A percentile compares a stretch with the other conserved stretches of the same genome.
Evolutionary conservation across 768 basidiomycete genomes (phyloP).

Genomic region (Mrakia blollopis): DNA sequence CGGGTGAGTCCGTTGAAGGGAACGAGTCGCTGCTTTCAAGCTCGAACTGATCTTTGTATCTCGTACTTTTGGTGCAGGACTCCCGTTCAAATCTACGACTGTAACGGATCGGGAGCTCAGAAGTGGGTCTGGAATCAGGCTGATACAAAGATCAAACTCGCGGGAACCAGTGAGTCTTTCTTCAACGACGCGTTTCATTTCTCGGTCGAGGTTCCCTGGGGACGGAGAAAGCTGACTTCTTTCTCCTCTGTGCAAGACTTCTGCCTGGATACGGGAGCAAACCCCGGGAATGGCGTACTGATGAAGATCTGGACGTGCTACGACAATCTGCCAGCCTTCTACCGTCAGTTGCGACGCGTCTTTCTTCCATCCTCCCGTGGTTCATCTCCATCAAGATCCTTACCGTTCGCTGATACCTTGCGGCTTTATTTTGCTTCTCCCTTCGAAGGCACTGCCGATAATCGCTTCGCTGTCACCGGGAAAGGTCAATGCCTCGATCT

Average conservation of each 20-base stretch:
- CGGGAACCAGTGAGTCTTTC: not conserved
- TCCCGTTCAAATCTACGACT: slow-evolving; percentile 18
- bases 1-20: not conserved
- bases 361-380: not conserved
- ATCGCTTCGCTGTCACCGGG: not conserved
- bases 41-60: not conserved
- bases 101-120: not conserved
- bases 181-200: not conserved
- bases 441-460: not conserved
- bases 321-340: not conserved
- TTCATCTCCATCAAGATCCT: not conserved
- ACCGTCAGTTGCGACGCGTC: not conserved
- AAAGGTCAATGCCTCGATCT: slow-evolving; percentile 12
- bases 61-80: not conserved
- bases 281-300: not conserved
- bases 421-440: not conserved
- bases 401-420: no score
- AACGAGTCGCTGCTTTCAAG: not conserved
- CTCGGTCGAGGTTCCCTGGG: not conserved
- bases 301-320: slow-evolving; percentile 21
- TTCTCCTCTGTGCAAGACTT: not conserved
- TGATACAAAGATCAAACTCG: slow-evolving; percentile 13
- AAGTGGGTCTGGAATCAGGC: not conserved
- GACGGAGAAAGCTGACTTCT: not conserved
- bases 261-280: not conserved